These are phyloP conservation scores for Cyclotella kingstonii DNA, from an alignment of 108 stramenopile genomes.

Conservation along the genomic window DNA sequence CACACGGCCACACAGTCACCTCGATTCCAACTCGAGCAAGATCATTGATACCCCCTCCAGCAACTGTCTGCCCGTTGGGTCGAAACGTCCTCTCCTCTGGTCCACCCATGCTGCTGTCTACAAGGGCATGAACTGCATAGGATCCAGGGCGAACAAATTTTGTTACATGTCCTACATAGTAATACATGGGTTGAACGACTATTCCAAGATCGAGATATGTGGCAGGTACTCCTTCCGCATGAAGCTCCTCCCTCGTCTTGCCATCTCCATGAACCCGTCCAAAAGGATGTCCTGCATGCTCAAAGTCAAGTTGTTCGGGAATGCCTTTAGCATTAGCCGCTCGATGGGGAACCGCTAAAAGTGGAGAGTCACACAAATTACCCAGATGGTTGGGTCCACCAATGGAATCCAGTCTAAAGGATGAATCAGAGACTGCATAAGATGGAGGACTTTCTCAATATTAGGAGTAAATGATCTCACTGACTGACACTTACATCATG, in stretches of 20 bases:
- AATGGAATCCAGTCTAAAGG: conserved; percentile 59
- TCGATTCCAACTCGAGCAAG: conserved; percentile 81
- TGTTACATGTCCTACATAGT: conserved; percentile 84
- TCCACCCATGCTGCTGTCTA: conserved; percentile 40
- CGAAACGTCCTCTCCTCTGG: conserved; percentile 60
- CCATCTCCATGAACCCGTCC: conserved; percentile 63
- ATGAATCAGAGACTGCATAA: conserved; percentile 6
- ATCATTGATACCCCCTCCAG: conserved; percentile 82
- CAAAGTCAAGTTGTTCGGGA: conserved; percentile 57
- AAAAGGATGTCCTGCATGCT: conserved; percentile 54
- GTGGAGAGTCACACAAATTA: conserved; percentile 89
- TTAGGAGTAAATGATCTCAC: not conserved
- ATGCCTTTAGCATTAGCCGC: conserved; percentile 42
- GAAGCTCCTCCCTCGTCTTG: conserved; percentile 74
- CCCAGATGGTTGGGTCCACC: conserved; percentile 93
- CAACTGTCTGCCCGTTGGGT: conserved; percentile 53
- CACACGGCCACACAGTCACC: conserved; percentile 82
- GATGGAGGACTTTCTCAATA: not conserved
- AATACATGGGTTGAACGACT: conserved; percentile 87
- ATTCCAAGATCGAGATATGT: conserved; percentile 70
- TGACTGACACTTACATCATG: conserved; percentile 50
- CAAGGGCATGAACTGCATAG: conserved; percentile 56
- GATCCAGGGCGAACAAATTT: conserved; percentile 81
- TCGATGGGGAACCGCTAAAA: conserved; percentile 83
- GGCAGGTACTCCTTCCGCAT: conserved; percentile 75